Percentiles rank a stretch among this genome's conserved stretches.
Evolutionary conservation across 164 flowering plant genomes (phyloP).

Genomic region (Umbellularia californica): DNA sequence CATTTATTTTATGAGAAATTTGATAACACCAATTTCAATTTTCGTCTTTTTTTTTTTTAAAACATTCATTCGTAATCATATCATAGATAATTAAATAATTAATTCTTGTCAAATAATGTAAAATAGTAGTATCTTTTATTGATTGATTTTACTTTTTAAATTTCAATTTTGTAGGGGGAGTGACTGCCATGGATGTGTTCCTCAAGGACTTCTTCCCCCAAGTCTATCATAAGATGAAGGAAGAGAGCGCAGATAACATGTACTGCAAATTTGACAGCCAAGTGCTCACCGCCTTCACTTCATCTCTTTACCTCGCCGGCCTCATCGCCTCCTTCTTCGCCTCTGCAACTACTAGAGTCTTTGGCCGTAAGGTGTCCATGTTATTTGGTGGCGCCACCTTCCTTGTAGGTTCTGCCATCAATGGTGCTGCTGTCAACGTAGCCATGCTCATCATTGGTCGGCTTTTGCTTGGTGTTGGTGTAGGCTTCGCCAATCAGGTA

Average conservation of each 20-base stretch:
- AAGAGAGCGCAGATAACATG: slow-evolving; percentile 20
- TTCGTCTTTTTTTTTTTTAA: too few species aligned
- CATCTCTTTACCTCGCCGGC: slow-evolving; percentile 60
- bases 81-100: too few species aligned
- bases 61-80: too few species aligned
- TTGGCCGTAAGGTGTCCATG: slow-evolving; percentile 55
- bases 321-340: slow-evolving; percentile 26
- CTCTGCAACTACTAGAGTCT: slow-evolving; percentile 31
- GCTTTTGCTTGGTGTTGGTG: slow-evolving; percentile 33
- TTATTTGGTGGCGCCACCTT: slow-evolving; percentile 47
- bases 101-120: too few species aligned
- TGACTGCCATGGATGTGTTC: slow-evolving; percentile 31
- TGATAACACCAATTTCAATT: too few species aligned
- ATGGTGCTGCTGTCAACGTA: slow-evolving; percentile 32
- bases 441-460: slow-evolving; percentile 31
- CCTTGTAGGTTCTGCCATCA: slow-evolving; percentile 50
- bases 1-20: too few species aligned
- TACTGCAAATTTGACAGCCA: slow-evolving; percentile 46
- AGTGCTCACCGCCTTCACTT: slow-evolving; percentile 54
- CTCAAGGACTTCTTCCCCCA: slow-evolving; percentile 27
- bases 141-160: too few species aligned
- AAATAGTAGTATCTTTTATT: too few species aligned
- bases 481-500: slow-evolving; percentile 41
- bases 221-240: slow-evolving; percentile 42
- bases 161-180: slow-evolving; percentile 24